Evolutionary conservation across 495 filamentous ascomycete species (phyloP), one percentile per base, ranked within the genome.

Genomic region (Talaromyces wortmannii): DNA sequence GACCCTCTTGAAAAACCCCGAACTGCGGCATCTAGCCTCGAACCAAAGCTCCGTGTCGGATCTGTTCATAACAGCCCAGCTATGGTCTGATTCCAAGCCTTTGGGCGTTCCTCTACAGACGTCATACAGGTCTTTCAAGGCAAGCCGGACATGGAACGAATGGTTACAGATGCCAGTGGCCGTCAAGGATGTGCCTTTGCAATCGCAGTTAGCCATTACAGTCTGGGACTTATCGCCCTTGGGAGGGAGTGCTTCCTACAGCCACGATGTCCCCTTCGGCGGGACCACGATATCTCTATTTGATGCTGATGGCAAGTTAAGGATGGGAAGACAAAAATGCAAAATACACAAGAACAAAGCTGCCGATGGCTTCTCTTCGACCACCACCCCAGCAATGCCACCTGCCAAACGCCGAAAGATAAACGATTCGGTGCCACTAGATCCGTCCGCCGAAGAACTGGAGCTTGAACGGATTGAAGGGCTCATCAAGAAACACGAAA

Each of bases 51-150:
- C 80, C 10, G 67, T 83, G 63, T 96, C 90, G 16, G 94, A 98
- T 66, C 85, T 97, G 40, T 97, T 91, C 61, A 86, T 95, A 16
- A 96, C 91, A 4, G 87, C 84, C 13, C 95, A 97, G 70, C 74
- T 96, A 63, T 99, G 92, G 86, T 91, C 95, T 10, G 91, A 95
- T 60, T 96, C 90, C 15, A 97, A 99, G 64, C 91, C 94, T 12
- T 69, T 97, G 56, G 92, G 92, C 0, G 89, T 97, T 0, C 89
- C 91, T 0, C 76, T 95, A 10, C 92, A 97, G 67, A 99, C 95
- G 8, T 78, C 89, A 12, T 97, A 96, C 74, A 95, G 88, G 66
- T 67, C 87, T 2, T 96, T 97, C 61, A 91, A 90, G 62, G 78
- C 76, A 23, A 79, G 83, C 50, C 83, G 95, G 61, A 80, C 73